Evolutionary conservation across 2,329 filamentous ascomycete species (phyloP), one percentile per base, ranked within the genome.

Genomic region (Alternaria solani): DNA sequence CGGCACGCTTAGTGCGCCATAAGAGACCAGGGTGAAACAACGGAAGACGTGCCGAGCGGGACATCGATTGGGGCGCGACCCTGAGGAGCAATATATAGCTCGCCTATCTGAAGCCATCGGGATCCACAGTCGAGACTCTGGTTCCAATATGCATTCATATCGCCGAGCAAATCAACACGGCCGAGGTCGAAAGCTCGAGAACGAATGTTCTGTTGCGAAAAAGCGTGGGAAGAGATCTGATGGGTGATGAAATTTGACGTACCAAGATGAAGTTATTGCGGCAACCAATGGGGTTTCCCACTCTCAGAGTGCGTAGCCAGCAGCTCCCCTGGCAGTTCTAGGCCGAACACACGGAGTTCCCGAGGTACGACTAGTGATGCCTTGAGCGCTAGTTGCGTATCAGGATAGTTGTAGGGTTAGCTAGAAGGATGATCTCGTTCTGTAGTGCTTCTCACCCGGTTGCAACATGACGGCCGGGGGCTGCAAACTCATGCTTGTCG

Each of bases 41-140:
- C 52, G 61, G 61, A 62, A 61, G 47, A n/a, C 49, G 55, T 63
- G 54, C 59, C 58, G 60, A 44, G 41, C 60, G 63, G 62, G 61
- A 64, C 62, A 66, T 65, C 63, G 62, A 20, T 56, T 43, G 28
- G 38, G 38, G 38, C 30, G 39, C 1, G 26, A 34, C 55, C 43
- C 42, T 20, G 25, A 41, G 28, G 26, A 39, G 11, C 39, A 58
- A 41, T n/a, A 43, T n/a, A 25, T 26, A 36, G n/a, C n/a, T 48
- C 28, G 47, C 47, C 39, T 38, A 26, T 49, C 34, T 38, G 36
- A 53, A 26, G 32, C 26, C 23, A 12, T 14, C 20, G 12, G n/a
- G n/a, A 7, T 32, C 39, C 36, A 7, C 36, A 20, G 32, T 51
- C 52, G 39, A 59, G 51, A 54, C 43, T 28, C 23, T 36, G 16